Percentiles rank a stretch among this genome's conserved stretches.
These are phyloP conservation scores for Stephania japonica DNA, from an alignment of 164 flowering plant genomes.

Conservation along the genomic window DNA sequence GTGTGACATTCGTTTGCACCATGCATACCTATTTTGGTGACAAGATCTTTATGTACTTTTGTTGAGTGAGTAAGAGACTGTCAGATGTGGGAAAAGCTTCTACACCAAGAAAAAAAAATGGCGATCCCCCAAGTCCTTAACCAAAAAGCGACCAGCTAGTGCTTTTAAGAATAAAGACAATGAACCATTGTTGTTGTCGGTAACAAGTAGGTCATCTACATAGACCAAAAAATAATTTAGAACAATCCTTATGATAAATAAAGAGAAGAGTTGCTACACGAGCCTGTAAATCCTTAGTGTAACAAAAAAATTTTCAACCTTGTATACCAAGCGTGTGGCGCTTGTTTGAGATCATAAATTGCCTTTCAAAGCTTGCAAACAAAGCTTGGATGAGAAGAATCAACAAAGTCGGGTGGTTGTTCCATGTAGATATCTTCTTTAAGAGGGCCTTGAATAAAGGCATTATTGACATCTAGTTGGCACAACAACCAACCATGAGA, in stretches of 20 bases:
- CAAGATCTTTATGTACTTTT: not conserved
- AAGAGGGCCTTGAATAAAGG: not conserved
- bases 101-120: constrained; percentile 2
- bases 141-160: not conserved
- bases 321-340: not conserved
- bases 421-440: not conserved
- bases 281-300: not conserved
- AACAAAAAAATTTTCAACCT: not conserved
- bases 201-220: not conserved
- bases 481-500: not conserved
- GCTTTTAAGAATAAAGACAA: not conserved
- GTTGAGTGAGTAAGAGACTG: not conserved
- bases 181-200: not conserved
- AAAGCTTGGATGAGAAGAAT: not conserved
- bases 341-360: not conserved
- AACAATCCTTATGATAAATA: not conserved
- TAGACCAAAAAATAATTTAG: not conserved
- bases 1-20: not conserved
- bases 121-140: not conserved
- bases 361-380: not conserved
- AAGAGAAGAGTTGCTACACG: not conserved
- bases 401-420: not conserved
- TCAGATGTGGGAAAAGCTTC: not conserved
- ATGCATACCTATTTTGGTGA: not conserved
- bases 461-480: constrained; percentile 6